These are phyloP conservation scores for Helotiales sp. DNA, from an alignment of 2,329 filamentous ascomycete genomes.

Conservation along the genomic window DNA sequence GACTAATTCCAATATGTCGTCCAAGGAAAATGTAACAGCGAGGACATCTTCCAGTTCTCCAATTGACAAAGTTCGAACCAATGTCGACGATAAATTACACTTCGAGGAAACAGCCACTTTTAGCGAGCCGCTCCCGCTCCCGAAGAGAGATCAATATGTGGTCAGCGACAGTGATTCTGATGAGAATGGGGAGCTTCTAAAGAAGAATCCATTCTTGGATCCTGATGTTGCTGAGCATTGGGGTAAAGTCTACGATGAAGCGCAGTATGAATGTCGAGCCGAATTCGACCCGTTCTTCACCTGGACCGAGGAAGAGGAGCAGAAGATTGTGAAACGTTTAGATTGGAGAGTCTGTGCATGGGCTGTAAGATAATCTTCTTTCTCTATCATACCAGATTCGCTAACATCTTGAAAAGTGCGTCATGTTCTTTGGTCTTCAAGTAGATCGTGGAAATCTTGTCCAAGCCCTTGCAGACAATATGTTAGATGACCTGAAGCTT, in stretches of 20 bases:
- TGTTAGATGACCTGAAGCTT: conserved; percentile 50
- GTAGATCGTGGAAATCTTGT: conserved; percentile 59
- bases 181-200: conserved; percentile 17
- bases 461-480: conserved; percentile 60
- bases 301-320: conserved; percentile 31
- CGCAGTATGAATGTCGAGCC: conserved; percentile 30
- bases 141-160: conserved; percentile 2
- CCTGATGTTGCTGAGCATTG: conserved; percentile 29
- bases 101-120: conserved; percentile 22
- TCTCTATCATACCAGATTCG: neutral
- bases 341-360: conserved; percentile 27
- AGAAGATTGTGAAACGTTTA: conserved; percentile 25
- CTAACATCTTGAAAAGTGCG: conserved; percentile 35
- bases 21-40: neutral
- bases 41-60: neutral
- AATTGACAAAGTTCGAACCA: neutral
- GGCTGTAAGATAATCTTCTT: conserved; percentile 16
- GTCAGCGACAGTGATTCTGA: conserved; percentile 14
- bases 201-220: conserved; percentile 27
- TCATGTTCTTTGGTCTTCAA: conserved; percentile 63
- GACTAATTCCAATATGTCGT: neutral
- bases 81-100: conserved; percentile 7
- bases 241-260: conserved; percentile 26
- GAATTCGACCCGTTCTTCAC: conserved; percentile 26
- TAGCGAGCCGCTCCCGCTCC: conserved; percentile 11